These are phyloP conservation scores for Myriosclerotinia curreyana DNA, from an alignment of 2,329 filamentous ascomycete genomes.

Conservation along the genomic window DNA sequence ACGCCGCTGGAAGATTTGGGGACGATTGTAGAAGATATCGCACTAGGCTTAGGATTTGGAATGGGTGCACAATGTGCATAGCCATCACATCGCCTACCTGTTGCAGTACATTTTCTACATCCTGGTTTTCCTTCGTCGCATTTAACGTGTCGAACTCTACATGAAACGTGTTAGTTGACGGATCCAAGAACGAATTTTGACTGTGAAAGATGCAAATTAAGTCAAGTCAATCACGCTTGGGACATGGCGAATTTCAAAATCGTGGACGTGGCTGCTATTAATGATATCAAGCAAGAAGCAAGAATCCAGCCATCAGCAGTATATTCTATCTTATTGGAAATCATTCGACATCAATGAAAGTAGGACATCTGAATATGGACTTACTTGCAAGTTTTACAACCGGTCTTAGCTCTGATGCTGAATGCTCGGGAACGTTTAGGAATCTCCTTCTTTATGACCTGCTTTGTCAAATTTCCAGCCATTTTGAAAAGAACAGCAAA, in stretches of 20 bases:
- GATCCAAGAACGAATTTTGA: background rate
- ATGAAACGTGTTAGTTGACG: background rate
- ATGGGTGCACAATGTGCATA: conserved; percentile 18
- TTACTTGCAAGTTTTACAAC: conserved; percentile 27
- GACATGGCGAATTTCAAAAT: background rate
- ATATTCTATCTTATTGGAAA: too few species aligned
- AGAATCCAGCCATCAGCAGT: background rate
- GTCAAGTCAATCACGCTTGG: background rate
- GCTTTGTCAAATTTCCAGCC: background rate
- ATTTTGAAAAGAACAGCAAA: background rate
- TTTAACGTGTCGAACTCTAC: conserved; percentile 23
- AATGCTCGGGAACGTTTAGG: conserved; percentile 20
- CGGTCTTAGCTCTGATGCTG: conserved; percentile 22
- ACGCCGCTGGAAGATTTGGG: background rate
- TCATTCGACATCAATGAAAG: background rate
- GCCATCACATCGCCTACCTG: conserved; percentile 22
- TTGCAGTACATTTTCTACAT: conserved; percentile 21
- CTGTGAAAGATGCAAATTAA: background rate
- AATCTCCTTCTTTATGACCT: background rate
- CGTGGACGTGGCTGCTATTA: background rate
- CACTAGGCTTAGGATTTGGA: background rate
- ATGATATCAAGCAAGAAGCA: background rate
- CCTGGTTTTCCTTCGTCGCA: conserved; percentile 24
- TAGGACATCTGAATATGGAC: background rate
- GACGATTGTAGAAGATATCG: background rate